These are phyloP conservation scores for Rutstroemia sp. DNA, from an alignment of 2,329 filamentous ascomycete genomes.

Conservation along the genomic window DNA sequence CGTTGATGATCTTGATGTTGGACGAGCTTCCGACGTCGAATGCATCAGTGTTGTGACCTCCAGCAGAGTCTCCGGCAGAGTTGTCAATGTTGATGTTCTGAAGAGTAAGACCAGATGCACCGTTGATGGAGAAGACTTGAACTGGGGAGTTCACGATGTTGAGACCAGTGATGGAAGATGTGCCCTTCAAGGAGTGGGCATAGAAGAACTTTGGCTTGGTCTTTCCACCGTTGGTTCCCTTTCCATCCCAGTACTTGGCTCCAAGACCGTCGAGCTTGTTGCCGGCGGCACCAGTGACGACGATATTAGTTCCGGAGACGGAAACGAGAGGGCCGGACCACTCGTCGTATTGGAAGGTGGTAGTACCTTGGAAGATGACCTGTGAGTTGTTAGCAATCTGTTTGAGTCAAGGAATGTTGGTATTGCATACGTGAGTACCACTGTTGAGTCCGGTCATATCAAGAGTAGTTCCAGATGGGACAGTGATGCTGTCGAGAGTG, in stretches of 20 bases:
- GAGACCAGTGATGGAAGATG: slow-evolving; percentile 41
- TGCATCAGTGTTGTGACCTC: slow-evolving; percentile 46
- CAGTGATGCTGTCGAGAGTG: slow-evolving; percentile 43
- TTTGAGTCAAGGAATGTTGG: not conserved
- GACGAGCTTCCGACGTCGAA: slow-evolving; percentile 42
- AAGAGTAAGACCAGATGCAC: slow-evolving; percentile 37
- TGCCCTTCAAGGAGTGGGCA: slow-evolving; percentile 41
- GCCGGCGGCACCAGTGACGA: slow-evolving; percentile 20
- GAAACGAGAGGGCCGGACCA: slow-evolving; percentile 58
- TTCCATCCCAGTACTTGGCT: slow-evolving; percentile 46
- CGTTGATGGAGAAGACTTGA: slow-evolving; percentile 42
- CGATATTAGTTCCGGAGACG: slow-evolving; percentile 21
- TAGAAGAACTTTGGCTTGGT: slow-evolving; percentile 60
- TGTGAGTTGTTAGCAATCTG: slow-evolving; percentile 4
- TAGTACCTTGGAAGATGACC: slow-evolving; percentile 57
- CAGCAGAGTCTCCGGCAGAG: slow-evolving; percentile 38
- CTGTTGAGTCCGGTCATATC: slow-evolving; percentile 46
- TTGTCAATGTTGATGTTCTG: slow-evolving; percentile 49
- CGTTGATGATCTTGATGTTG: slow-evolving; percentile 42
- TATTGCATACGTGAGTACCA: slow-evolving; percentile 33
- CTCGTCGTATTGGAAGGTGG: slow-evolving; percentile 59
- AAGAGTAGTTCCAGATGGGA: slow-evolving; percentile 52
- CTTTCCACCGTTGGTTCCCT: slow-evolving; percentile 51
- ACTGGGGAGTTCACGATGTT: slow-evolving; percentile 49
- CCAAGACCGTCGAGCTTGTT: slow-evolving; percentile 43